phyloP scores from a whole-genome alignment of 352 stramenopile genomes.

The Peronospora destructor region DNA sequence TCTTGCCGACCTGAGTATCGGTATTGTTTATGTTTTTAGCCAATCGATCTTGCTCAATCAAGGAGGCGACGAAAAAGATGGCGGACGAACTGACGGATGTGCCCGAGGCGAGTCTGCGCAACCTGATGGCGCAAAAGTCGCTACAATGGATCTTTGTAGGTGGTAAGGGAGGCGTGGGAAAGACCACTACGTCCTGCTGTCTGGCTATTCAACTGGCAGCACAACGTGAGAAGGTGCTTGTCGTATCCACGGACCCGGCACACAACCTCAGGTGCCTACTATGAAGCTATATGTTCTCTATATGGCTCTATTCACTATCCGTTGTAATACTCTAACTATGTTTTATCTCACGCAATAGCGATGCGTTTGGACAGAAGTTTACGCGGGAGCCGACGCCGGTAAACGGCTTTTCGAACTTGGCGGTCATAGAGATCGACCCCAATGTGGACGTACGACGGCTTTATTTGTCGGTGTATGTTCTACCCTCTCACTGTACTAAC shows the following conservation, averaged over 20 bases:
- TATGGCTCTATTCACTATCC: background rate
- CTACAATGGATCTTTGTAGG: slow-evolving; percentile 94
- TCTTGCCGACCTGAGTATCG: too few relatives aligned
- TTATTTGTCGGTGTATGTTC: background rate
- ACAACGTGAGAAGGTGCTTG: slow-evolving; percentile 92
- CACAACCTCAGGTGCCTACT: slow-evolving; percentile 91
- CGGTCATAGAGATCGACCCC: slow-evolving; percentile 98
- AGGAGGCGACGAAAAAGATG: slow-evolving; percentile 13
- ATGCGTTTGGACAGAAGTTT: slow-evolving; percentile 99
- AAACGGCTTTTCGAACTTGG: slow-evolving; percentile 96
- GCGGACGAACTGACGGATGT: slow-evolving; percentile 37
- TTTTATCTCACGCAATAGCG: slow-evolving; percentile 40
- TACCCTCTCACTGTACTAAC: slow-evolving; percentile 3
- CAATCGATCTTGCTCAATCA: background rate
- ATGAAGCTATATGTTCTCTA: background rate
- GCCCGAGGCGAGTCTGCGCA: slow-evolving; percentile 85
- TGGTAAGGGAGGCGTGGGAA: slow-evolving; percentile 92
- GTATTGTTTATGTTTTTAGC: background rate
- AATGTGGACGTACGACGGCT: slow-evolving; percentile 64
- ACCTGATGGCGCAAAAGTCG: slow-evolving; percentile 84
- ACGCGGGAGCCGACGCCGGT: slow-evolving; percentile 95
- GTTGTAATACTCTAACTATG: background rate
- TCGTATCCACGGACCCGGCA: slow-evolving; percentile 99
- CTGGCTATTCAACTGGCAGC: slow-evolving; percentile 90
- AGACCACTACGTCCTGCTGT: slow-evolving; percentile 98